Base-by-base conservation (phyloP, 2,329 filamentous ascomycete genomes). In the Colletotrichum lindemuthianum region DNA sequence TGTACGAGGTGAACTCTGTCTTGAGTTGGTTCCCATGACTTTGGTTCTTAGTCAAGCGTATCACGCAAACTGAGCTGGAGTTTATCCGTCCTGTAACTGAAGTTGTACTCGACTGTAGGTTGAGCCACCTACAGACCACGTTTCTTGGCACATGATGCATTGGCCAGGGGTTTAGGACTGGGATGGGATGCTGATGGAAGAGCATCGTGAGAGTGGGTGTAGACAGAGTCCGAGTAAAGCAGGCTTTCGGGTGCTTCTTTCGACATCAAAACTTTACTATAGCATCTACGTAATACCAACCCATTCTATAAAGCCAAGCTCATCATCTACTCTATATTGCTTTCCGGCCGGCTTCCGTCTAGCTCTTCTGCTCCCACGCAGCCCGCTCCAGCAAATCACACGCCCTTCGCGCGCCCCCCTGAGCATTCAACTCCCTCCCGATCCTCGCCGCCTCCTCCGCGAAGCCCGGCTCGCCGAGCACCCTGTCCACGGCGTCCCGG, bases 371-470 rank as follows among this genome's bases (percentile, higher is more conserved):
- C n/a, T 61, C 51, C 47, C 37, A 2, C 39, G 50, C 58, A 4
- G 61, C 45, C 39, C 80, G 56, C 39, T 75, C 74, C 15, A 76
- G 60, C 13, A 72, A 45, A 53, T 73, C 71, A 16, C 70, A 71
- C 9, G 73, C 71, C 9, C 45, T 68, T 7, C 59, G 59, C 7
- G 69, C 72, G 12, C 74, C 74, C 0, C 74, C 74, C 4, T 73
- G 69, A 2, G 59, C 59, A 7, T 71, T 72, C 13, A 76, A 56
- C 48, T 76, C 72, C 2, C 71, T 59, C 0, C 73, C 70, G 13
- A 76, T 47, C 4, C 52, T 53, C 3, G 60, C 68, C 3, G 71
- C 74, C 32, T 66, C 71, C 16, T 67, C 54, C n/a, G 12, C 39
- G 45, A 71, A 76, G 2, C 63, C 61, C 1, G 44, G 13, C 10